Percentiles rank a stretch among this genome's conserved stretches.
phyloP scores from a whole-genome alignment of 495 filamentous ascomycete species.

The Penicillium angulare region DNA sequence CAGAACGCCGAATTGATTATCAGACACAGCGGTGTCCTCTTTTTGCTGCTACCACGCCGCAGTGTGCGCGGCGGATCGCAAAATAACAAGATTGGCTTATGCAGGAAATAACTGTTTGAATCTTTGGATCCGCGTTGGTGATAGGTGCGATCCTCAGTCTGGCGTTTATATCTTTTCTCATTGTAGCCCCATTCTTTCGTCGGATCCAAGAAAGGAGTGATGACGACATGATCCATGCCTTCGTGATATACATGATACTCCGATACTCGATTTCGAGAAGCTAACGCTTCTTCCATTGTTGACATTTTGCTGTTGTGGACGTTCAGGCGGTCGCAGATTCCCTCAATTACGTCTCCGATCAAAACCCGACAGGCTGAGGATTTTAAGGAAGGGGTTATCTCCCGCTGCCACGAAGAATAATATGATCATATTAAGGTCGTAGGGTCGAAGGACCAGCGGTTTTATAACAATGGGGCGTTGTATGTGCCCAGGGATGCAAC shows the following conservation, averaged over 20 bases:
- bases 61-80: slow-evolving; percentile 12
- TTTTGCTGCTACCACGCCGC: slow-evolving; percentile 6
- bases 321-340: background rate
- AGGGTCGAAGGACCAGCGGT: too few relatives aligned
- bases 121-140: background rate
- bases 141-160: background rate
- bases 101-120: slow-evolving; percentile 16
- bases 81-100: slow-evolving; percentile 11
- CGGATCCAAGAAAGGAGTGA: slow-evolving; percentile 6
- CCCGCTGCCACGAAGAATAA: slow-evolving; percentile 12
- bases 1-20: slow-evolving; percentile 10
- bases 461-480: slow-evolving; percentile 5
- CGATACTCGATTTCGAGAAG: slow-evolving; percentile 5
- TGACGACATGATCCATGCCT: slow-evolving; percentile 6
- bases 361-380: too few relatives aligned
- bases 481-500: slow-evolving; percentile 22
- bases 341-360: too few relatives aligned
- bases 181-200: slow-evolving; percentile 10
- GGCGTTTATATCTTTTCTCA: background rate
- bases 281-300: slow-evolving; percentile 1
- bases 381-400: background rate
- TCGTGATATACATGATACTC: slow-evolving; percentile 17
- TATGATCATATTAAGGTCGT: slow-evolving; percentile 21
- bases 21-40: slow-evolving; percentile 7
- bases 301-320: background rate